Evolutionary conservation across 257 asterid species (phyloP).

Genomic region (Eucommia ulmoides): DNA sequence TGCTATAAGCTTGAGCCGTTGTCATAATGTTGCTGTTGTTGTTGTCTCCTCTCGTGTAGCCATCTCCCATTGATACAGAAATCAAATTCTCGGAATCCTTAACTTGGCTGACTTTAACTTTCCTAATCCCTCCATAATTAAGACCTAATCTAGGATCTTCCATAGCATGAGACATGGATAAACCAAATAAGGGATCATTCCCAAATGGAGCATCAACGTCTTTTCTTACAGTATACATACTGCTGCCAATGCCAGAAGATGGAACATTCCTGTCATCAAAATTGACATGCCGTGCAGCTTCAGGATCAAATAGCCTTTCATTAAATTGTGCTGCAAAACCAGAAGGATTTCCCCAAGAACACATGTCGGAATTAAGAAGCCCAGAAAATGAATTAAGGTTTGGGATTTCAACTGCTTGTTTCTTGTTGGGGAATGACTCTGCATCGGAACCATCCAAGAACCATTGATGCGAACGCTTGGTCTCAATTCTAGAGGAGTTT

Average conservation of each 20-base stretch:
- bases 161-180: conserved; percentile 13
- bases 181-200: conserved; percentile 16
- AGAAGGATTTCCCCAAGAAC: conserved; percentile 11
- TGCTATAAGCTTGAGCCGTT: conserved; percentile 10
- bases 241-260: conserved; percentile 12
- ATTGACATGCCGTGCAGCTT: conserved; percentile 8
- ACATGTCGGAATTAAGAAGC: conserved; percentile 10
- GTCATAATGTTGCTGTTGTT: conserved; percentile 4
- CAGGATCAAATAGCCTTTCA: conserved; percentile 15
- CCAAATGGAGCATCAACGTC: conserved; percentile 14
- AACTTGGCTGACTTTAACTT: conserved; percentile 17
- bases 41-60: conserved; percentile 9
- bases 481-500: conserved; percentile 12
- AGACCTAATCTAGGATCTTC: conserved; percentile 16
- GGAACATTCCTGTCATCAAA: conserved; percentile 14
- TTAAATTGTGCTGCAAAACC: conserved; percentile 9
- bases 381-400: conserved; percentile 16
- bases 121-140: conserved; percentile 15
- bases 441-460: conserved; percentile 18
- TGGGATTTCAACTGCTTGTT: conserved; percentile 13
- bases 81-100: conserved; percentile 15
- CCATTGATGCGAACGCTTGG: conserved; percentile 17
- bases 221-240: conserved; percentile 7
- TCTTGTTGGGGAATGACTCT: conserved; percentile 16
- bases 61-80: conserved; percentile 9